phyloP scores from a whole-genome alignment of 495 filamentous ascomycete genomes.

The Neurospora africana region DNA sequence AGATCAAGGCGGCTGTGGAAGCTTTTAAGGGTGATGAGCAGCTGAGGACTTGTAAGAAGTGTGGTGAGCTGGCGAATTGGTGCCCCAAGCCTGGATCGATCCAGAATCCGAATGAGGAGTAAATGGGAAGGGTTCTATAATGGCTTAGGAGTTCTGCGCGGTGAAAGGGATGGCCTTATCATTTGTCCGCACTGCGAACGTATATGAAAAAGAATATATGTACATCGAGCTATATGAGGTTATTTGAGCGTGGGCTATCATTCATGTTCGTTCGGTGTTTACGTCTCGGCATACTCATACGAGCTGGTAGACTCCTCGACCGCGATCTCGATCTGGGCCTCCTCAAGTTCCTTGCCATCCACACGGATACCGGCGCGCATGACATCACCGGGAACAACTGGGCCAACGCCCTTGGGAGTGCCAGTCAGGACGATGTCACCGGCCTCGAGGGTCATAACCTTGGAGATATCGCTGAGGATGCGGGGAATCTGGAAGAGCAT shows the following conservation, averaged over 20 bases:
- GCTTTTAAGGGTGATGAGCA: conserved; percentile 61
- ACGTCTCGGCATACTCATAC: conserved; percentile 54
- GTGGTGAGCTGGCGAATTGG: conserved; percentile 59
- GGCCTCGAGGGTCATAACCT: conserved; percentile 85
- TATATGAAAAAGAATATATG: background rate
- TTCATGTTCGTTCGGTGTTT: conserved; percentile 5
- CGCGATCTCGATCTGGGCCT: conserved; percentile 72
- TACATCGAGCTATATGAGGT: background rate
- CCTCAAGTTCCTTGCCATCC: conserved; percentile 72
- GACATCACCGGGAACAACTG: conserved; percentile 74
- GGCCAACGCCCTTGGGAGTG: conserved; percentile 91
- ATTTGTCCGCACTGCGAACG: background rate
- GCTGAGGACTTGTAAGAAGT: conserved; percentile 66
- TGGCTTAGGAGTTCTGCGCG: background rate
- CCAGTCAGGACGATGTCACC: conserved; percentile 91
- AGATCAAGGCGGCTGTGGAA: conserved; percentile 91
- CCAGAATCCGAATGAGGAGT: conserved; percentile 40
- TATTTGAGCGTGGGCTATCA: background rate
- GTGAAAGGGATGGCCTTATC: background rate
- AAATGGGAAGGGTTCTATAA: background rate
- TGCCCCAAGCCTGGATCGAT: conserved; percentile 39
- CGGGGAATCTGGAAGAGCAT: conserved; percentile 91
- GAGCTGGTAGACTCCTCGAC: conserved; percentile 56
- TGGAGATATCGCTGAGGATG: conserved; percentile 78
- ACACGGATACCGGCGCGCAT: conserved; percentile 80